These are phyloP conservation scores for Mesembryanthemum crystallinum DNA, from an alignment of 148 eudicot species.

Conservation along the genomic window DNA sequence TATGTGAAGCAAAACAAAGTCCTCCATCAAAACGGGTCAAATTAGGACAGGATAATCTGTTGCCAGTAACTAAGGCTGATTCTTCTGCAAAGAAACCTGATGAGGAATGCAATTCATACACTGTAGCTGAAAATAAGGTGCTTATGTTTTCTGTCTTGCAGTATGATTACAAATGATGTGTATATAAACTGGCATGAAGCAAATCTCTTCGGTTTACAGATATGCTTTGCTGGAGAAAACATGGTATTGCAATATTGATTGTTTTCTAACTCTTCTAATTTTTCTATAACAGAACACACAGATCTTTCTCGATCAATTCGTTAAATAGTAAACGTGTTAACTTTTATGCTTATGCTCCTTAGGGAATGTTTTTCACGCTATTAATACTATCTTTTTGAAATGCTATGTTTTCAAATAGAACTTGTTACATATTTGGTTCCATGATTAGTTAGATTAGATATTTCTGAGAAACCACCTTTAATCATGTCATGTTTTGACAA, in stretches of 20 bases:
- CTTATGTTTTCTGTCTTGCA: conserved; percentile 8
- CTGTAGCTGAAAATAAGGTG: conserved; percentile 46
- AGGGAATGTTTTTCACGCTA: neutral
- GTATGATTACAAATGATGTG: neutral
- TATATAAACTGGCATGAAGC: neutral
- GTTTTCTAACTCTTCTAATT: neutral
- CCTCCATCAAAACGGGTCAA: conserved; percentile 76
- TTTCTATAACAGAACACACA: neutral
- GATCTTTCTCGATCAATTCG: neutral
- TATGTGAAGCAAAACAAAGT: conserved; percentile 60
- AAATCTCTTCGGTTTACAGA: neutral
- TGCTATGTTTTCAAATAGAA: neutral
- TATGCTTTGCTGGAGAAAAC: conserved; percentile 4
- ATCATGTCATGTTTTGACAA: too few species aligned
- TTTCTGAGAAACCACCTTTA: too few species aligned
- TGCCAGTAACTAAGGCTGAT: conserved; percentile 35
- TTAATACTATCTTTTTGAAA: neutral
- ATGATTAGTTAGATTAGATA: neutral
- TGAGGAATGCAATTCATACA: conserved; percentile 44
- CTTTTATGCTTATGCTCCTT: neutral
- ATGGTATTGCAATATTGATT: neutral
- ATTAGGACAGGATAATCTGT: conserved; percentile 48
- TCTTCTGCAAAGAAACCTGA: conserved; percentile 31
- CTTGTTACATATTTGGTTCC: neutral
- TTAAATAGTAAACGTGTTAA: neutral